phyloP scores from a whole-genome alignment of 345 rosid species.

The Lepidium didymum region DNA sequence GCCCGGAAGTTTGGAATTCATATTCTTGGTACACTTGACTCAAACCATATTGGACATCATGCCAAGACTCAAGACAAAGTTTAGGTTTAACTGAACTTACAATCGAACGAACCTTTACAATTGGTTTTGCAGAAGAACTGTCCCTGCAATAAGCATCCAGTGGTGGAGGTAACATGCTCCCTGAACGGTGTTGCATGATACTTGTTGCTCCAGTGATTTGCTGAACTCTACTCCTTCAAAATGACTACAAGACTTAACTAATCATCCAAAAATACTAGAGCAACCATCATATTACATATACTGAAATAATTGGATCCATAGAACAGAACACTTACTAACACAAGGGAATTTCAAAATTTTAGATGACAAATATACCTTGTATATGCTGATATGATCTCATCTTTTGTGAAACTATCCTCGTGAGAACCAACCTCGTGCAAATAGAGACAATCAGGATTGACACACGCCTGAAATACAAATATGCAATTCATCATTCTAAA shows the following conservation, averaged over 20 bases:
- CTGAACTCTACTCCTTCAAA: slow-evolving; percentile 66
- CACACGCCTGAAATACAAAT: slow-evolving; percentile 49
- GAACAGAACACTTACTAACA: background rate
- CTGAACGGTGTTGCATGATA: slow-evolving; percentile 48
- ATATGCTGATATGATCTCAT: slow-evolving; percentile 58
- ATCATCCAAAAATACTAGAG: slow-evolving; percentile 25
- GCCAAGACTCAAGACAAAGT: background rate
- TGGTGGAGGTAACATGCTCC: slow-evolving; percentile 72
- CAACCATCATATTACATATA: slow-evolving; percentile 6
- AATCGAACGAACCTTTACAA: slow-evolving; percentile 42
- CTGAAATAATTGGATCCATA: background rate
- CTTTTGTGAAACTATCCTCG: slow-evolving; percentile 72
- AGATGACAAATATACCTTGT: slow-evolving; percentile 36
- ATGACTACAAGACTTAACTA: slow-evolving; percentile 27
- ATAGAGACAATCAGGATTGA: slow-evolving; percentile 66
- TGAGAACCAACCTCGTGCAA: slow-evolving; percentile 69
- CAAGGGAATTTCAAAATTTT: background rate
- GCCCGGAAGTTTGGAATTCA: background rate
- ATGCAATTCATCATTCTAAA: slow-evolving; percentile 6
- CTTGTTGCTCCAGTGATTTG: slow-evolving; percentile 62
- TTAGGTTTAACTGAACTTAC: slow-evolving; percentile 37
- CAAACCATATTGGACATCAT: background rate
- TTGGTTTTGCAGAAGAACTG: slow-evolving; percentile 44
- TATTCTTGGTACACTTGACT: background rate
- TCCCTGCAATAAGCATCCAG: slow-evolving; percentile 42